phyloP scores from a whole-genome alignment of 306 rosid species.

The Inga oerstediana region DNA sequence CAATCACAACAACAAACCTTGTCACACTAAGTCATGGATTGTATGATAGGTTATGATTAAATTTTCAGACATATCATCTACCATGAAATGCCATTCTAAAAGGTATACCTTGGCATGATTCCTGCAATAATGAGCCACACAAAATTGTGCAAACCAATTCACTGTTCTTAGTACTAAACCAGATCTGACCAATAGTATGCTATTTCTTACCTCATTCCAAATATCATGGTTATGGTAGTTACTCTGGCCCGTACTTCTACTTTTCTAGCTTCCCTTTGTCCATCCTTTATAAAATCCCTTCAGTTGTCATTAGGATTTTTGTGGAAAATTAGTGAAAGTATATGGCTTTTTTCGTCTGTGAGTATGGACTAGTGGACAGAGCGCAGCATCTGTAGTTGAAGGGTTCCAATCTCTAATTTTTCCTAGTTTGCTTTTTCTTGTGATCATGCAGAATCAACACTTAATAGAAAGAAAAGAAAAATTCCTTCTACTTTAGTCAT shows the following conservation, averaged over 20 bases:
- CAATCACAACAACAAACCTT: not conserved
- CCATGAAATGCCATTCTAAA: not conserved
- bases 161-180: not conserved
- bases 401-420: not conserved
- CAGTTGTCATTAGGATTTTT: not conserved
- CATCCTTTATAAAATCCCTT: not conserved
- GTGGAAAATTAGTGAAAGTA: not conserved
- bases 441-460: not conserved
- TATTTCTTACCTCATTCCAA: not conserved
- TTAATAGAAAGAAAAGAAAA: not conserved
- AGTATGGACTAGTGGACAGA: not conserved
- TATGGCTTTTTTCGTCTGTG: not conserved
- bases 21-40: not conserved
- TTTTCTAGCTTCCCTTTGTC: not conserved
- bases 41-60: not conserved
- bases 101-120: not conserved
- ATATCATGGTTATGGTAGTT: not conserved
- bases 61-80: not conserved
- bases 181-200: not conserved
- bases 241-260: not conserved
- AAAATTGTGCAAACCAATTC: not conserved
- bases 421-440: constrained; percentile 1
- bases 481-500: not conserved
- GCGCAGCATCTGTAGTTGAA: not conserved
- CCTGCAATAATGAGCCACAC: not conserved